Evolutionary conservation across 805 yeast species (phyloP).

Genomic region (Henningerozyma blattae): DNA sequence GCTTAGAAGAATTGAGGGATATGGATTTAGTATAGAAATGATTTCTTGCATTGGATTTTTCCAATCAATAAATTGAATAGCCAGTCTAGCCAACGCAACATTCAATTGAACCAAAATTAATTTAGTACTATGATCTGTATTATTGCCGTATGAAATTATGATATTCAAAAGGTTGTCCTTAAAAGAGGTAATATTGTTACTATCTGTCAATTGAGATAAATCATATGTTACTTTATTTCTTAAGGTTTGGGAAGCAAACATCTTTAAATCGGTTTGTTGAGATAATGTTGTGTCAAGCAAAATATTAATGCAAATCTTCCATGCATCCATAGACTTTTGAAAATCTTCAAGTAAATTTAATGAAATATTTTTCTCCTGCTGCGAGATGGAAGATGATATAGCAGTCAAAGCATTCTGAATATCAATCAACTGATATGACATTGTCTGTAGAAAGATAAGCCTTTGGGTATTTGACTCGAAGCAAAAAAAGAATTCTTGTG

Average conservation of each 20-base stretch:
- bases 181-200: slow-evolving; percentile 45
- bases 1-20: slow-evolving; percentile 46
- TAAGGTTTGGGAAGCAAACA: slow-evolving; percentile 84
- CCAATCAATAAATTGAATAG: slow-evolving; percentile 74
- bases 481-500: no score
- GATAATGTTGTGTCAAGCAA: no score
- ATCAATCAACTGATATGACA: slow-evolving; percentile 11
- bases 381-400: slow-evolving; percentile 18
- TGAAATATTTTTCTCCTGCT: slow-evolving; percentile 30
- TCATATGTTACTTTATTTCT: slow-evolving; percentile 79
- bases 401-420: slow-evolving; percentile 19
- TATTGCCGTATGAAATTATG: no score
- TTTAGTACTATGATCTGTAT: slow-evolving; percentile 35
- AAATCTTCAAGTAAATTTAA: slow-evolving; percentile 57
- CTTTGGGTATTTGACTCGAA: no score
- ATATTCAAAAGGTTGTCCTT: slow-evolving; percentile 56
- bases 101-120: slow-evolving; percentile 75
- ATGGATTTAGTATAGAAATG: slow-evolving; percentile 30
- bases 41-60: slow-evolving; percentile 56
- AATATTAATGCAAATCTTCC: slow-evolving; percentile 56
- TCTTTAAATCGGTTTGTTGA: slow-evolving; percentile 13
- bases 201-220: slow-evolving; percentile 53
- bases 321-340: slow-evolving; percentile 73
- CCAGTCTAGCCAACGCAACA: slow-evolving; percentile 68
- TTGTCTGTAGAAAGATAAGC: no score